Evolutionary conservation across 2,329 filamentous ascomycete species (phyloP), one percentile per base, ranked within the genome.

Genomic region (Ampelomyces quisqualis): DNA sequence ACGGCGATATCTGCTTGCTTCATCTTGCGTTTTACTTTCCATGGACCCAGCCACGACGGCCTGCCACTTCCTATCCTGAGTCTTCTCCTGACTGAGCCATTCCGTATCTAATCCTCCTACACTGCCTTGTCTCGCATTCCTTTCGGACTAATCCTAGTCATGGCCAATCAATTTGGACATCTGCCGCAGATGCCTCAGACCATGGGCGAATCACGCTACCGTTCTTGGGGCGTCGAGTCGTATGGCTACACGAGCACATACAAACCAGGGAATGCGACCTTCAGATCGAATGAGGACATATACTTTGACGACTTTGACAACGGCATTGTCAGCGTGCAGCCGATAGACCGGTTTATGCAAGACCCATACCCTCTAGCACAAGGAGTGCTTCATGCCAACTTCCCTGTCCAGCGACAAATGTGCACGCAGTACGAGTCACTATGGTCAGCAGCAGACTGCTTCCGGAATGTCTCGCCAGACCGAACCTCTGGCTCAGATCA

Each of bases 301-400:
- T 55, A 55, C 29, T 36, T 56, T 30, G 49, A 54, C 18, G 28
- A 44, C 3, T 40, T 49, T 13, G 52, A 51, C 23, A 47, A 57
- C 32, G 51, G 49, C 8, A 47, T 47, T 35, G 50, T 62, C 26
- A 60, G 43, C 38, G 55, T 59, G 50, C 55, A 51, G 31, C 51
- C 51, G 20, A 60, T 69, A 58, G 60, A 67, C 34, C 65, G 67
- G 17, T 69, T 62, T 40, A 54, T 69, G 41, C 39, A 48, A 26
- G 64, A 67, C 24, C 43, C 47, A 13, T 54, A 54, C 20, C 60
- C 63, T 6, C 53, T 64, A 15, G 37, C 55, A 14, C 34, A 42
- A 3, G 56, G 55, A 7, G 41, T 65, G n/a, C 53, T 67, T 14
- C 53, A 64, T 28, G 57, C 58, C 18, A 62, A 64, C 14, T 46